Evolutionary conservation across 805 yeast genomes (phyloP).

Genomic region (Barnettozyma pratensis): DNA sequence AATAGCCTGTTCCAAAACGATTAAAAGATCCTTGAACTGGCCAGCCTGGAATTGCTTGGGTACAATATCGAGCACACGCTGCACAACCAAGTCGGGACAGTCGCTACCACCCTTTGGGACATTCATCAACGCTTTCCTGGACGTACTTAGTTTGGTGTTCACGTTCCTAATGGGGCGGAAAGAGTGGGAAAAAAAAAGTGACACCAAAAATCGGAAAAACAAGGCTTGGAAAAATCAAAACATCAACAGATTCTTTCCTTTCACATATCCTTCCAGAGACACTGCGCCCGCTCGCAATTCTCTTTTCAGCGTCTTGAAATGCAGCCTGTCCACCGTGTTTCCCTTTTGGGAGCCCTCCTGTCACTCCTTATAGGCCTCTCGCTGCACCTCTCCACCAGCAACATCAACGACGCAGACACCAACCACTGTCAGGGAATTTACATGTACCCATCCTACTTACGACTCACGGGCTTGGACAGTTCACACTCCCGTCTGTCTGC

Average conservation of each 20-base stretch:
- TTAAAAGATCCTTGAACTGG: slow-evolving; percentile 13
- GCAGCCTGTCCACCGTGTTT: background rate
- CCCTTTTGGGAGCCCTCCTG: slow-evolving; percentile 1
- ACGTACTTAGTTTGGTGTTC: too few relatives aligned
- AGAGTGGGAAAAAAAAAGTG: background rate
- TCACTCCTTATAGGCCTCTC: slow-evolving; percentile 2
- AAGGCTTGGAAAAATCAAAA: background rate
- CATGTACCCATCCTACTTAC: slow-evolving; percentile 83
- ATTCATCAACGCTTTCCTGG: background rate
- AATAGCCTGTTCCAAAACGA: slow-evolving; percentile 16
- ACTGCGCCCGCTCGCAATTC: too few relatives aligned
- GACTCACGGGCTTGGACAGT: slow-evolving; percentile 67
- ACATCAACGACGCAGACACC: slow-evolving; percentile 7
- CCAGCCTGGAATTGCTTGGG: slow-evolving; percentile 12
- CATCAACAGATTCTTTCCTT: background rate
- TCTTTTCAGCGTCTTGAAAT: background rate
- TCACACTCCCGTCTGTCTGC: slow-evolving; percentile 64
- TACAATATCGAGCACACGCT: slow-evolving; percentile 12
- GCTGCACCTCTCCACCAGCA: background rate
- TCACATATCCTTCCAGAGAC: too few relatives aligned
- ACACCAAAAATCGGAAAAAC: background rate
- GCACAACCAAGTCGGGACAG: slow-evolving; percentile 1
- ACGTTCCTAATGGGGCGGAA: too few relatives aligned
- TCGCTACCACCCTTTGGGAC: background rate
- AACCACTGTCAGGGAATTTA: slow-evolving; percentile 55